phyloP scores from a whole-genome alignment of 257 asterid genomes.

The Solanum sejunctum region DNA sequence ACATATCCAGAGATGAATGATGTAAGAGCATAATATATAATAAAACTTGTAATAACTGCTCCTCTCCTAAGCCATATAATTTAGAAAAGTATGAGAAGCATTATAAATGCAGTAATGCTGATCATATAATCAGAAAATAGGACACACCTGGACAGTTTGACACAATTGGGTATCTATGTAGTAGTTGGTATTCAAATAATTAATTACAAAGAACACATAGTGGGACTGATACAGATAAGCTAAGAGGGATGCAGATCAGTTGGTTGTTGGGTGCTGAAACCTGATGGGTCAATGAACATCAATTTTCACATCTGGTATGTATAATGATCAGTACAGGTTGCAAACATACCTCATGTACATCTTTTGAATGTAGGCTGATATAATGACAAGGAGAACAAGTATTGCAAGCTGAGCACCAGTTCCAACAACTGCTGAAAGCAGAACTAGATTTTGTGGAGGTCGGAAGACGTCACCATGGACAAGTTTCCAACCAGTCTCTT shows the following conservation, averaged over 20 bases:
- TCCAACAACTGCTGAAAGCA: slow-evolving; percentile 80
- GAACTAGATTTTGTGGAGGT: slow-evolving; percentile 49
- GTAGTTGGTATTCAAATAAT: neutral
- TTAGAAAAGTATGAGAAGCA: neutral
- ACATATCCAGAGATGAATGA: slow-evolving; percentile 78
- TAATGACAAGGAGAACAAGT: slow-evolving; percentile 59
- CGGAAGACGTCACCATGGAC: slow-evolving; percentile 92
- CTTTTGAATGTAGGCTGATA: slow-evolving; percentile 56
- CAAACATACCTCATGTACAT: slow-evolving; percentile 58
- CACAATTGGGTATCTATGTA: neutral
- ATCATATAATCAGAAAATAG: neutral
- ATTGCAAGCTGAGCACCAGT: slow-evolving; percentile 79
- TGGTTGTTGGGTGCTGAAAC: neutral
- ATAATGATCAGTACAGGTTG: neutral
- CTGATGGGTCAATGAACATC: too few relatives aligned
- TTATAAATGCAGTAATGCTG: neutral
- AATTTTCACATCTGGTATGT: neutral
- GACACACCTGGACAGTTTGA: neutral
- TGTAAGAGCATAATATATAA: slow-evolving; percentile 69
- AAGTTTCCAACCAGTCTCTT: slow-evolving; percentile 93
- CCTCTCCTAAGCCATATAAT: slow-evolving; percentile 55
- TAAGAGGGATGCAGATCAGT: neutral
- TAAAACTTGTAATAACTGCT: slow-evolving; percentile 60
- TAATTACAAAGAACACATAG: neutral
- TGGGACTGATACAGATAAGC: neutral